Conservation (phyloP, 129 eudicot genomes). For the Artemisia tridentata region DNA sequence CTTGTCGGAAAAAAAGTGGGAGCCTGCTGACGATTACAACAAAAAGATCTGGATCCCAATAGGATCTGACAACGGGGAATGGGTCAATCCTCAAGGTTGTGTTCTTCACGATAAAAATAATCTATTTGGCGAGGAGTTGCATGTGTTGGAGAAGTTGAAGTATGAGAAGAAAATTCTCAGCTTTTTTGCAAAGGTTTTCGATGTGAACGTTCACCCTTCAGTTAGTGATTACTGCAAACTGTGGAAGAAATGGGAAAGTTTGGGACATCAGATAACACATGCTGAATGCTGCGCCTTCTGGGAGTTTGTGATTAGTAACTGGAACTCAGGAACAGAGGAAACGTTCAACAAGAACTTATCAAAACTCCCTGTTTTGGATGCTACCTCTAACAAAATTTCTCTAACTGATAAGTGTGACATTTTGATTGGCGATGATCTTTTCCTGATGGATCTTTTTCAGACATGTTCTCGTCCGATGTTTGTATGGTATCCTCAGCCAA, state of each 20-base stretch:
- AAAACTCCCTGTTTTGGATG: constrained; percentile 40
- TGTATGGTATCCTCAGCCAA: constrained; percentile 49
- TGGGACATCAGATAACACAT: constrained; percentile 24
- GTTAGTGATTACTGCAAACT: constrained; percentile 45
- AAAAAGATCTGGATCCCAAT: constrained; percentile 47
- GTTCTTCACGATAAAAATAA: constrained; percentile 40
- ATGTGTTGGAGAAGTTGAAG: constrained; percentile 41
- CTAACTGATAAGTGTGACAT: constrained; percentile 37
- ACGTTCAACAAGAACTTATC: constrained; percentile 21
- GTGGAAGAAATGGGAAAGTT: constrained; percentile 58
- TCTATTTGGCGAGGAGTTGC: constrained; percentile 33
- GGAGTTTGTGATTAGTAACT: constrained; percentile 35
- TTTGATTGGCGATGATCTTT: constrained; percentile 50
- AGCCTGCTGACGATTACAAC: constrained; percentile 14
- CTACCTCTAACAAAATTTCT: constrained; percentile 27
- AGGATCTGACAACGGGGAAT: constrained; percentile 37
- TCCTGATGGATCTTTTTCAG: constrained; percentile 47
- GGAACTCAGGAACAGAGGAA: constrained; percentile 31
- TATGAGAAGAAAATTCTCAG: constrained; percentile 36
- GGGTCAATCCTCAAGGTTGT: constrained; percentile 42
- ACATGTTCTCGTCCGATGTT: constrained; percentile 33
- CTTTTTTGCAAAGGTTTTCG: constrained; percentile 33
- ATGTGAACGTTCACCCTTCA: constrained; percentile 39
- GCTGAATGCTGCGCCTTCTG: constrained; percentile 48
- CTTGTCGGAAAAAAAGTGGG: constrained; percentile 26